Evolutionary conservation across 352 stramenopile species (phyloP), one percentile per base, ranked within the genome.

Genomic region (Phytophthora pluvialis): DNA sequence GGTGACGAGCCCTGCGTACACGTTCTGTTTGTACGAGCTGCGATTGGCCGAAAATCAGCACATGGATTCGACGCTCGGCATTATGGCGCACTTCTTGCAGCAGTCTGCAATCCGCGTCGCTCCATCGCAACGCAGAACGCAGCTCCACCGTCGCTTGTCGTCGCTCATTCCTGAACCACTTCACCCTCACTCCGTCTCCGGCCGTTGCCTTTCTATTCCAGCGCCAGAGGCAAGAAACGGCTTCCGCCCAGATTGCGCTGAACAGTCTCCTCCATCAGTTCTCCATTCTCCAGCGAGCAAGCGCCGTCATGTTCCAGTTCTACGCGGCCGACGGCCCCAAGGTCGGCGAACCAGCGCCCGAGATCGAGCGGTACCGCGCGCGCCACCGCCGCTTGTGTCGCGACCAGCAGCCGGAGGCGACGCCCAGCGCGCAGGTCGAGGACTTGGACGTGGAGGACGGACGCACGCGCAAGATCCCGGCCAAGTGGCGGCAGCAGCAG

Each of bases 351-450:
- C 13, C 70, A 58, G 40, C 54, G 32, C 62, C 44, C 40, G 74
- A 84, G 28, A 74, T 84, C 45, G 79, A 86, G 61, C 66, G 49
- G 29, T 77, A 79, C 35, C 78, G 78, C 25, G 75, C 69, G 33
- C 70, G 61, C 35, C 67, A 73, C 57, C 76, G 76, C 42, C 75
- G 66, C 55, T 60, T 77, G 31, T 62, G 61, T 56, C 73, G 76
- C 7, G 35, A 49, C 16, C 70, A 77, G 38, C 46, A 61, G 10
- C 42, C 42, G 6, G 50, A 62, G 11, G 13, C 45, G 10, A 58
- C 39, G 18, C 40, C 56, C 33, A 70, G 51, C 21, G 21, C 51
- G n/a, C 46, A 70, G 10, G 49, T 63, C 10, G 46, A 67, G 25
- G 52, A 70, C n/a, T 64, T 73, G 38, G 39, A 76, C n/a, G 53